Percentiles rank a stretch among this genome's conserved stretches.
These are phyloP conservation scores for Acer negundo DNA, from an alignment of 345 rosid genomes.

Conservation along the genomic window DNA sequence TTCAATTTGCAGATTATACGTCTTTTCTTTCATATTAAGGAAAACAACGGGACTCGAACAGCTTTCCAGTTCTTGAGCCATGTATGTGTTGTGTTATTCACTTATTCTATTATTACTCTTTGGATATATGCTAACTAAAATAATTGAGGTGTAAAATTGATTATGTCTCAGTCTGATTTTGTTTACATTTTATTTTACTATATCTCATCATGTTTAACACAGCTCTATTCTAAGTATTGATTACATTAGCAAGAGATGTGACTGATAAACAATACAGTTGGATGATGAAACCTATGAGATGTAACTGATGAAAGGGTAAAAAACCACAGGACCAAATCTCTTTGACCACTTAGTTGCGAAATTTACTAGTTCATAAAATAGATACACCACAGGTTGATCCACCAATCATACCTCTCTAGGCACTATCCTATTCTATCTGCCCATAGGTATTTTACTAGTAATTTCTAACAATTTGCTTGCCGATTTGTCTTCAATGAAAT, in stretches of 20 bases:
- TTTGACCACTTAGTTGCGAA: no score
- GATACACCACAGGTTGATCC: no score
- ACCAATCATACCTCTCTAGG: no score
- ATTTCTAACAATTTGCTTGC: no score
- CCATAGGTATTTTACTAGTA: no score
- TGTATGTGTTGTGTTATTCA: constrained; percentile 52
- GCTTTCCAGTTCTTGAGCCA: constrained; percentile 91
- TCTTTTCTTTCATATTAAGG: constrained; percentile 81
- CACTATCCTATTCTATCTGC: no score
- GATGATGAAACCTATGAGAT: no score
- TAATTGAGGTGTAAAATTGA: constrained; percentile 7
- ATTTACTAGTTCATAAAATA: no score
- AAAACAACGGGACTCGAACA: constrained; percentile 69
- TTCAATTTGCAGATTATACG: constrained; percentile 74
- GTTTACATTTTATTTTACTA: constrained; percentile 8
- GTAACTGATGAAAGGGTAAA: no score
- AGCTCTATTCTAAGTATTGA: constrained; percentile 1
- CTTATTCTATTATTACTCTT: neutral
- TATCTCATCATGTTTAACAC: constrained; percentile 20
- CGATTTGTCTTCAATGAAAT: no score
- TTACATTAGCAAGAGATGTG: constrained; percentile 12
- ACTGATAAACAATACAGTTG: neutral
- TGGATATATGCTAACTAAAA: constrained; percentile 1
- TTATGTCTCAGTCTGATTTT: constrained; percentile 2
- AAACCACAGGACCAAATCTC: no score